phyloP scores from a whole-genome alignment of 345 rosid species.

The Eucalyptus albens region DNA sequence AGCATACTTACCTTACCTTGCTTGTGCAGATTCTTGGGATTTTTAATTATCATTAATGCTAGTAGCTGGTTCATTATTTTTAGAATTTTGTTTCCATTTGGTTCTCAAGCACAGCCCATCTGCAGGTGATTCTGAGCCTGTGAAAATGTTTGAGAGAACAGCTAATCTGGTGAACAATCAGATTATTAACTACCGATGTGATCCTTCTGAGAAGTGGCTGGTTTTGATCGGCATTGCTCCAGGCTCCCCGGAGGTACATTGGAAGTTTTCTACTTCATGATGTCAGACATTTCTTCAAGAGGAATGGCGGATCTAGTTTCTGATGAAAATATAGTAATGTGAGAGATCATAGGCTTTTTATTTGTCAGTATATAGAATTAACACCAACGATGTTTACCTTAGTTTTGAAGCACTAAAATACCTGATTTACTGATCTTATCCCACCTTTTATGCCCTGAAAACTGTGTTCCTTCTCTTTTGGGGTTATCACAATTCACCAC shows the following conservation, averaged over 20 bases:
- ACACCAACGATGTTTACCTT: background rate
- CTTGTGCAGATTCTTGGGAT: background rate
- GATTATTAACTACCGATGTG: slow-evolving; percentile 92
- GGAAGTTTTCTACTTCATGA: background rate
- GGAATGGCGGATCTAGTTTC: background rate
- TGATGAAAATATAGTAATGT: background rate
- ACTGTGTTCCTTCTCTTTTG: background rate
- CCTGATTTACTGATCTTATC: background rate
- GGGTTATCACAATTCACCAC: background rate
- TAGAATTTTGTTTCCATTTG: background rate
- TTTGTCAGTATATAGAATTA: background rate
- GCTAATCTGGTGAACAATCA: slow-evolving; percentile 91
- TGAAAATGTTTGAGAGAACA: slow-evolving; percentile 93
- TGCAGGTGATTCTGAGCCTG: slow-evolving; percentile 94
- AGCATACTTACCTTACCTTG: background rate
- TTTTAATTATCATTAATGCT: background rate
- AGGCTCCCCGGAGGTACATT: slow-evolving; percentile 87
- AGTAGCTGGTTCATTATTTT: background rate
- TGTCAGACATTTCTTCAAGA: background rate
- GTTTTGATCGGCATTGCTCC: slow-evolving; percentile 98
- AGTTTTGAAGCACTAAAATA: background rate
- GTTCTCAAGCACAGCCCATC: background rate
- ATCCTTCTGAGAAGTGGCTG: slow-evolving; percentile 93
- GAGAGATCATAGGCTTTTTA: background rate
- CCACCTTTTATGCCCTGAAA: background rate